phyloP scores from a whole-genome alignment of 441 rosid genomes.

The Hura crepitans region DNA sequence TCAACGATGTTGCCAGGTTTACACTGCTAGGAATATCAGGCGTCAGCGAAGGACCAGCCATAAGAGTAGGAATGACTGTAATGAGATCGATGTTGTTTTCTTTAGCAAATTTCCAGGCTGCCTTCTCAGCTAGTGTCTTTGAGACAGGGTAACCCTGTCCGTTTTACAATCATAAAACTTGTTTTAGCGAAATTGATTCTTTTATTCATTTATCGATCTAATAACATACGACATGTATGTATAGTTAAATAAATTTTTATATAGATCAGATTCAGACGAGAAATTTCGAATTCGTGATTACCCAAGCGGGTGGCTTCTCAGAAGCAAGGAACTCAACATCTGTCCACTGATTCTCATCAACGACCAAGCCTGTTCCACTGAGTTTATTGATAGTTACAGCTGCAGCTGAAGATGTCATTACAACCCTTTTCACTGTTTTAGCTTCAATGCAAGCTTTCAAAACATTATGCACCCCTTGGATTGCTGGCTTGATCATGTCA shows the following conservation, averaged over 20 bases:
- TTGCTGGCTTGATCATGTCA: constrained; percentile 87
- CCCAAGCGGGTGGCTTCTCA: constrained; percentile 80
- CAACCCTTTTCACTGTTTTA: constrained; percentile 64
- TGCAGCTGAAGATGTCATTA: constrained; percentile 83
- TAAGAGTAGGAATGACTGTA: constrained; percentile 62
- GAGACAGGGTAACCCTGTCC: constrained; percentile 70
- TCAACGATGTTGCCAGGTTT: constrained; percentile 46
- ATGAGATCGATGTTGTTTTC: constrained; percentile 68
- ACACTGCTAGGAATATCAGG: constrained; percentile 54
- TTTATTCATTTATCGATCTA: no score
- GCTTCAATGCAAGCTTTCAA: constrained; percentile 58
- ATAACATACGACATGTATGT: no score
- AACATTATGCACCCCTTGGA: constrained; percentile 73
- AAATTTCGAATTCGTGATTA: constrained; percentile 21
- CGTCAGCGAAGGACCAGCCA: constrained; percentile 61
- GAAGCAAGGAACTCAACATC: constrained; percentile 58
- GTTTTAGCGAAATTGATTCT: no score
- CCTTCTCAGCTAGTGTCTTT: constrained; percentile 69
- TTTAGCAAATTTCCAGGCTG: constrained; percentile 59
- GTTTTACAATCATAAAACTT: constrained; percentile 5
- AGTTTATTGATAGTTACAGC: constrained; percentile 62
- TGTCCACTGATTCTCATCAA: constrained; percentile 68
- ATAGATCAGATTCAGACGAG: no score
- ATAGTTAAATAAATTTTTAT: no score
- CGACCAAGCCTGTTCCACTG: constrained; percentile 50